Evolutionary conservation across 768 basidiomycete species (phyloP), one percentile per base, ranked within the genome.

Genomic region (Porphyrellus cyaneotinctus): DNA sequence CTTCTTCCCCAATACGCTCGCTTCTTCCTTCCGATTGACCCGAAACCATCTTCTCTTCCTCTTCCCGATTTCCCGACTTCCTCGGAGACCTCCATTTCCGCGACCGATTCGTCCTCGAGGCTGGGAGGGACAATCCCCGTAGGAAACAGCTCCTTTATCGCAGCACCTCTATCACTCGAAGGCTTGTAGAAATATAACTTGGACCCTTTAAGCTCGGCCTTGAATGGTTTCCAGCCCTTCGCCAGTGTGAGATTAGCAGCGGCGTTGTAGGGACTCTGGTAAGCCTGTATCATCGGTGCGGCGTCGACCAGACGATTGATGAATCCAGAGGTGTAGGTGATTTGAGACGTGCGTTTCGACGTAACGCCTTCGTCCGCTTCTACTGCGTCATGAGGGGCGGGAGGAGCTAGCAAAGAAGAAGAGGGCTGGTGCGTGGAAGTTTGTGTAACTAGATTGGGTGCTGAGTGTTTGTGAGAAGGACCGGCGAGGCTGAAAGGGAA

Each of bases 161-260:
- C 85, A 2, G 74, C 70, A 22, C 69, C 72, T 51, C 83, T 74
- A 57, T 94, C 91, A 26, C 77, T 74, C 0, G 91, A 89, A 0
- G 89, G 83, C 62, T 94, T 95, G 66, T 88, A 92, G 62, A 94
- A 88, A 66, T 88, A 86, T 44, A 95, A 61, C 66, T 94, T 94
- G 13, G 86, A 81, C 7, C 91, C 92, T 63, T 89, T 87, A 24
- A 95, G 72, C 59, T 91, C 86, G 41, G 87, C 77, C 67, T 93
- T 92, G 74, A 80, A 90, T 6, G 88, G 82, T 65, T 93, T 94
- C 92, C 92, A 95, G 0, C 83, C 83, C 59, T 91, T 91, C 0
- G 78, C 66, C 2, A 83, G 68, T 1, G 76, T 56, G 30, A 70
- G 57, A 36, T 72, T 70, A 8, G 61, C 58, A 32, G 75, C 68